Evolutionary conservation across 805 yeast genomes (phyloP).

Genomic region (Spathaspora hagerdaliae): DNA sequence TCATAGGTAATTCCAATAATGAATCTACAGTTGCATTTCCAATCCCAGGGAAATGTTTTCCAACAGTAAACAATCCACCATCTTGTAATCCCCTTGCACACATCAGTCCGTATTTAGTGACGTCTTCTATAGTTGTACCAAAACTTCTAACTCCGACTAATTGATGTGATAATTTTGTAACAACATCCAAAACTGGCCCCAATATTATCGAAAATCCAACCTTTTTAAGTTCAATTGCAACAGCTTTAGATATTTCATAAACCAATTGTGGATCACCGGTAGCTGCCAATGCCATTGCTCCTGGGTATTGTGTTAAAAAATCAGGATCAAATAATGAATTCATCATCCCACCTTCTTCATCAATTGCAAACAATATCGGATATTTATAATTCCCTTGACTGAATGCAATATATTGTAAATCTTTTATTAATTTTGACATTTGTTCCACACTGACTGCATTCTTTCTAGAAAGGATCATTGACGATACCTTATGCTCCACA

Average conservation of each 20-base stretch:
- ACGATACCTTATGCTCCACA: constrained; percentile 46
- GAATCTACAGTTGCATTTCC: constrained; percentile 60
- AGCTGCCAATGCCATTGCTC: constrained; percentile 63
- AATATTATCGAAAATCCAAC: constrained; percentile 53
- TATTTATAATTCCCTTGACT: constrained; percentile 43
- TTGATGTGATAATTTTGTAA: constrained; percentile 52
- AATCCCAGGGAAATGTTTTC: constrained; percentile 66
- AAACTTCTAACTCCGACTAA: constrained; percentile 58
- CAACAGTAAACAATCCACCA: constrained; percentile 53
- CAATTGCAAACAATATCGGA: constrained; percentile 55
- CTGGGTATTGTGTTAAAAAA: constrained; percentile 54
- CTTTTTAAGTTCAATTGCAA: constrained; percentile 49
- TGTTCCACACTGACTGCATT: constrained; percentile 49
- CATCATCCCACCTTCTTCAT: constrained; percentile 64
- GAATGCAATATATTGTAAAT: constrained; percentile 52
- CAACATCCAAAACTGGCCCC: constrained; percentile 63
- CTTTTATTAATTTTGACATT: constrained; percentile 45
- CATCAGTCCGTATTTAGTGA: constrained; percentile 49
- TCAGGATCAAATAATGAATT: constrained; percentile 53
- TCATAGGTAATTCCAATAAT: constrained; percentile 54
- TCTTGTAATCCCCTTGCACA: constrained; percentile 50
- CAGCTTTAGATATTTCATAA: constrained; percentile 48
- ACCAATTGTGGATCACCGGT: constrained; percentile 47
- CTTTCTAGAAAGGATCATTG: constrained; percentile 49
- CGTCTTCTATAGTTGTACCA: constrained; percentile 59